Evolutionary conservation across 2,329 filamentous ascomycete species (phyloP).

Genomic region (Calcarisporium arbuscula): DNA sequence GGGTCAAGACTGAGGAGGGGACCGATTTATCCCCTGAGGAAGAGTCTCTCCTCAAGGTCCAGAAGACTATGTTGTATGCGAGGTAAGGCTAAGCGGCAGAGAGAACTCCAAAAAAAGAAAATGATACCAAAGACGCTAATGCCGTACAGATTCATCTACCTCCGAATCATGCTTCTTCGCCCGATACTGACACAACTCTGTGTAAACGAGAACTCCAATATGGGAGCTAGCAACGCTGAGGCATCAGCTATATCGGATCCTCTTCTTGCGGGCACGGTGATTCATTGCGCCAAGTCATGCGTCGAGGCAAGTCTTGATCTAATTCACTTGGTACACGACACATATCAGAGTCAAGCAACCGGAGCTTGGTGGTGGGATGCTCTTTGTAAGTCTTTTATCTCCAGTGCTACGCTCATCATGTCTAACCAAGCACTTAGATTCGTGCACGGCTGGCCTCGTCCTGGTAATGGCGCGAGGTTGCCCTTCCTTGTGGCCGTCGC

Average conservation of each 20-base stretch:
- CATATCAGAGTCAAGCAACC: conserved; percentile 17
- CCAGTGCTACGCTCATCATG: background rate
- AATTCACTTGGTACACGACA: conserved; percentile 21
- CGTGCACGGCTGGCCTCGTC: conserved; percentile 12
- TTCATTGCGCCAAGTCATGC: conserved; percentile 23
- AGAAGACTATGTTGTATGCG: conserved; percentile 1
- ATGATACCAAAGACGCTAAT: too few relatives aligned
- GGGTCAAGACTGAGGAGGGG: too few relatives aligned
- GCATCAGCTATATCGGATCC: conserved; percentile 6
- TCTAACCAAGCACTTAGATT: conserved; percentile 8
- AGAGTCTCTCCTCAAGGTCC: background rate
- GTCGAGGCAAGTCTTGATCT: conserved; percentile 23
- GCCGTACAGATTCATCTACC: conserved; percentile 6
- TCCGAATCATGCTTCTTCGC: conserved; percentile 12
- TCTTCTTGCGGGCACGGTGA: conserved; percentile 3
- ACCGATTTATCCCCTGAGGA: background rate
- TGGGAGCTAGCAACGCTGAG: background rate
- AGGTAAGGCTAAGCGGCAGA: background rate
- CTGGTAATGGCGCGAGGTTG: conserved; percentile 11
- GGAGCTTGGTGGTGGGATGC: conserved; percentile 33
- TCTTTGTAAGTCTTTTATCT: conserved; percentile 23
- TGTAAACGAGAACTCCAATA: conserved; percentile 4
- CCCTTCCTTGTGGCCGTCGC: background rate
- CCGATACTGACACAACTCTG: conserved; percentile 17
- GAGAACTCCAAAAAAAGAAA: too few relatives aligned